phyloP scores from a whole-genome alignment of 768 basidiomycete species.

The Calvatia gigantea region DNA sequence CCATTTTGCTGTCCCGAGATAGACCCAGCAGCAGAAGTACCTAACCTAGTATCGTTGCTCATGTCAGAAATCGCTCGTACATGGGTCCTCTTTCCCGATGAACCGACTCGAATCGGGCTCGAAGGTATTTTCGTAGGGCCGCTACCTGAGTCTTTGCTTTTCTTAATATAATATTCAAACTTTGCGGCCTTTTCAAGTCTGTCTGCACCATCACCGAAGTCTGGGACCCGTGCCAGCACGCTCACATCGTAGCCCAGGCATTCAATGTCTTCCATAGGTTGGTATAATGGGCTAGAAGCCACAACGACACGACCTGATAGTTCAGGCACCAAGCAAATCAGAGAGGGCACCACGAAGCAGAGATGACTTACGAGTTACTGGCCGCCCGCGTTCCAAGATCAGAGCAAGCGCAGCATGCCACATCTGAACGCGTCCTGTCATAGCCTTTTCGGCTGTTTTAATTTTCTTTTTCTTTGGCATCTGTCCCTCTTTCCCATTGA shows the following conservation, averaged over 20 bases:
- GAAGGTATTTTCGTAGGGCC: constrained; percentile 12
- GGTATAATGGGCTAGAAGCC: constrained; percentile 81
- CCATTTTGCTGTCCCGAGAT: constrained; percentile 19
- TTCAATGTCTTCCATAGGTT: constrained; percentile 71
- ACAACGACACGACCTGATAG: constrained; percentile 60
- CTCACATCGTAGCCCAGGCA: constrained; percentile 73
- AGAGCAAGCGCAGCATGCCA: constrained; percentile 77
- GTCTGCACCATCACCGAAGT: constrained; percentile 36
- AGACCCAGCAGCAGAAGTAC: constrained; percentile 13
- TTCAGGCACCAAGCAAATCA: not conserved
- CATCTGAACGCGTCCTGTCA: constrained; percentile 30
- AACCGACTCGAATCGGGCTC: not conserved
- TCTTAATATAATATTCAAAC: not conserved
- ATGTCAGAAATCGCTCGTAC: constrained; percentile 22
- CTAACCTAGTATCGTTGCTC: constrained; percentile 24
- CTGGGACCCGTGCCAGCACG: constrained; percentile 69
- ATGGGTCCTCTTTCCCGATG: constrained; percentile 14
- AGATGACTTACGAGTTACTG: constrained; percentile 49
- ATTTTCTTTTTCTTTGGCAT: constrained; percentile 13
- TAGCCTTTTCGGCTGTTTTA: constrained; percentile 14
- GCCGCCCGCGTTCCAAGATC: constrained; percentile 78
- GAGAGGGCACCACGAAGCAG: not conserved
- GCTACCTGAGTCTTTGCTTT: constrained; percentile 19
- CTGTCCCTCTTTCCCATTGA: constrained; percentile 13
- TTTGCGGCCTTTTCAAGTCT: constrained; percentile 4